phyloP scores from a whole-genome alignment of 1,139 yeast species.

The Kluyveromyces sp. region DNA sequence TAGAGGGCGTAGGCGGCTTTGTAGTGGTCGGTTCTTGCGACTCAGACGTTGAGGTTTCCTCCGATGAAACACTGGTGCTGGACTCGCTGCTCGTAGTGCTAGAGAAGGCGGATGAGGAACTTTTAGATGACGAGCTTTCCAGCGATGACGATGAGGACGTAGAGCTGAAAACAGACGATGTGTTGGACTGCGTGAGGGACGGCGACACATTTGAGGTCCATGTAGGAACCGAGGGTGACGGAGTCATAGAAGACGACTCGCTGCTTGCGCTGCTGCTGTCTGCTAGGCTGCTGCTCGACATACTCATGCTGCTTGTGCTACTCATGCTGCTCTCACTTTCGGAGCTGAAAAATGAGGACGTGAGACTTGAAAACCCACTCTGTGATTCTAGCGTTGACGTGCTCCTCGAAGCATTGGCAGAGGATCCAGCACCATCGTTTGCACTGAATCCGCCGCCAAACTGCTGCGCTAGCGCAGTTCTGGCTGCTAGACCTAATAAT shows the following conservation, averaged over 20 bases:
- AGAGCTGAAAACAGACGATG: conserved; percentile 7
- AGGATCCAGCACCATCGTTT: background rate
- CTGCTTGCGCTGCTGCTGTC: background rate
- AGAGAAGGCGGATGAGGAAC: too few relatives aligned
- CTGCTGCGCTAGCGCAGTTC: background rate
- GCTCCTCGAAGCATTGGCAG: background rate
- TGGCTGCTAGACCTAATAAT: background rate
- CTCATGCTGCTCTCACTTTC: background rate
- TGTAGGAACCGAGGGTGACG: conserved; percentile 6
- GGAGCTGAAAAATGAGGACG: background rate
- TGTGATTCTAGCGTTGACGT: background rate
- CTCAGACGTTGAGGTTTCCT: conserved; percentile 3
- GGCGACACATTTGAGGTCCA: conserved; percentile 6
- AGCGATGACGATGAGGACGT: too few relatives aligned
- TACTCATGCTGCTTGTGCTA: background rate
- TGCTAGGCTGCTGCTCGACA: background rate
- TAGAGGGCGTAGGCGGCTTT: conserved; percentile 10
- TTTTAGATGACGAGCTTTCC: too few relatives aligned
- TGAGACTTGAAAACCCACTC: background rate
- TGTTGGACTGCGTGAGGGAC: conserved; percentile 5
- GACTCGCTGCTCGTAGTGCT: too few relatives aligned
- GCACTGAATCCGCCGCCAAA: background rate
- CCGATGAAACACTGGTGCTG: conserved; percentile 3
- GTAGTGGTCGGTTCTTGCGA: conserved; percentile 12
- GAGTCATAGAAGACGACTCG: conserved; percentile 6